Evolutionary conservation across 192 early-diverging fungal genomes (phyloP), one percentile per base, ranked within the genome.

Genomic region (Backusella morwellensis): DNA sequence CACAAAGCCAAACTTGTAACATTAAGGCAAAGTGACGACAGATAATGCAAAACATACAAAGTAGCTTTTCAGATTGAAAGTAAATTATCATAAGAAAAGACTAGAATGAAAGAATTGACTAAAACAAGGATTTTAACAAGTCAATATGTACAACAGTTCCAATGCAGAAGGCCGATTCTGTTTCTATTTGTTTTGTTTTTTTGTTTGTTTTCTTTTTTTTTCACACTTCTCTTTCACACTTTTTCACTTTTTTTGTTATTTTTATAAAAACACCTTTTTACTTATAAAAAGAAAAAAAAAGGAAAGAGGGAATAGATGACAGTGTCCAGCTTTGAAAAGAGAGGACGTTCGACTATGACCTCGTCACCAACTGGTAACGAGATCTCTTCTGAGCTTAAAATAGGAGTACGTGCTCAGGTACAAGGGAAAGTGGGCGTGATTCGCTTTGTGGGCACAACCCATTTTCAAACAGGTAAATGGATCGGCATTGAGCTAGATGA

Each of bases 401-500:
- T 84, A n/a, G 79, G 77, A 38, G 66, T 88, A 42, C 85, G 86
- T 21, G 90, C 90, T 50, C 86, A 88, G 38, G 84, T 85, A 67
- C 86, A 90, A 72, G 88, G 88, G 14, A 79, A 82, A 21, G 68
- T 67, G 35, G 94, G 94, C 2, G 89, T 84, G 35, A 90, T 99
- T 42, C 90, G 94, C n/a, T 98, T 90, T 84, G 85, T 88, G 26
- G 97, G 97, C 7, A 70, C 81, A 2, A 99, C 97, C 0, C 83
- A 85, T 6, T 99, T 99, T 81, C 89, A 92, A 17, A 68, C 92
- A 0, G 97, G 97, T 19, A 83, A 86, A 75, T 99, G 96, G 96
- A 87, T 96, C 44, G 97, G 97, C 36, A 84, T 99, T 7, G 97
- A 97, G 77, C 87, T 98, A 1, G 94, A 95, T 79, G 77, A 85